Evolutionary conservation across 1,284 basidiomycete genomes (phyloP), one percentile per base, ranked within the genome.

Genomic region (Phylloporus gajari): DNA sequence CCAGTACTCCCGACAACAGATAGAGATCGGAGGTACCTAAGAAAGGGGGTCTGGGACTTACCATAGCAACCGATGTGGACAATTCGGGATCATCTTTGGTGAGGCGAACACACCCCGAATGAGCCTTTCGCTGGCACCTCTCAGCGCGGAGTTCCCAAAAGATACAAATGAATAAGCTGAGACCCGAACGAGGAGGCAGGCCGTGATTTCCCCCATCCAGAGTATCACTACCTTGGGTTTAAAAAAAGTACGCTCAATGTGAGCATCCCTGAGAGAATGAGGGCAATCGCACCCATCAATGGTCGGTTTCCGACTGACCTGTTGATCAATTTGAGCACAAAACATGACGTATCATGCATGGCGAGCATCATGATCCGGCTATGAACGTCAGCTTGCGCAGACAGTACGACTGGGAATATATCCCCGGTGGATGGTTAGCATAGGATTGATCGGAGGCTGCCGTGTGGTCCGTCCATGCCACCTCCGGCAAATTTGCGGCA

Each of bases 361-460:
- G 58, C 65, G 51, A 65, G 38, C 48, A 53, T 38, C 30, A 38
- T 71, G 70, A 68, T 76, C 70, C 56, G 74, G 48, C 68, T 63
- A 72, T 63, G 21, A 68, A 76, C 70, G 66, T 79, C 77, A 69
- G 64, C 51, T 17, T 40, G 23, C 19, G 21, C 46, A 46, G 23
- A 46, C 23, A 23, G 35, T 27, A 40, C 27, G 48, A 60, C 32
- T 38, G 32, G 53, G 68, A 35, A 60, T 32, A 66, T 25, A 78
- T 69, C 68, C 76, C 32, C 59, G 60, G 66, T 66, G 69, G 62
- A 42, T 64, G 42, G 21, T 73, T 19, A 12, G 32, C 35, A 44
- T 66, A 51, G 66, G 59, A 27, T 48, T 70, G 74, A 79, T 80
- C 77, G 76, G 59, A 60, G 23, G 32, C 23, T 38, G 67, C 62